A percentile compares a stretch with the other conserved stretches of the same genome.
phyloP scores from a whole-genome alignment of 371 early-diverging fungal genomes.

The Rhizomucor pusillus region DNA sequence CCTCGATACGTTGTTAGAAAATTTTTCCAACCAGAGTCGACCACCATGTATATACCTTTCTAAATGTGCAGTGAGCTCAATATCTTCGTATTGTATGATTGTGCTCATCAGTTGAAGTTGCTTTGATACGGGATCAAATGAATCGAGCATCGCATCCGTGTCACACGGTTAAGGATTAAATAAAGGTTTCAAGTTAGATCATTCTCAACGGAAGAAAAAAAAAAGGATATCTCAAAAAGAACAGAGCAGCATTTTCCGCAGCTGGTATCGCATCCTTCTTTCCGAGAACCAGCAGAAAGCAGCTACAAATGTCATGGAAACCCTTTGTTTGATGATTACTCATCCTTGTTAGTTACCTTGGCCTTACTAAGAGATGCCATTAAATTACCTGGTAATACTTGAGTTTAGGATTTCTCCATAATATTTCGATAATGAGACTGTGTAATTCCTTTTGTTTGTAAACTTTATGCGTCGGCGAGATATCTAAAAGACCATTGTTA shows the following conservation, averaged over 20 bases:
- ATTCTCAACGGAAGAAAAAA: not conserved
- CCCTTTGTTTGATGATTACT: constrained; percentile 21
- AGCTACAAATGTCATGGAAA: constrained; percentile 54
- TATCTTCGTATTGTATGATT: constrained; percentile 45
- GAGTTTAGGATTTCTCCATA: constrained; percentile 50
- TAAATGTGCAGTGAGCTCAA: constrained; percentile 28
- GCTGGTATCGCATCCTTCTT: constrained; percentile 53
- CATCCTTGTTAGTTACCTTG: too few relatives aligned
- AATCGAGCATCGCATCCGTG: constrained; percentile 52
- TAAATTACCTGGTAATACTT: constrained; percentile 48
- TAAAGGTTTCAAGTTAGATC: not conserved
- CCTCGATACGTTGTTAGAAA: constrained; percentile 7
- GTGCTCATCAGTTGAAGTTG: constrained; percentile 47
- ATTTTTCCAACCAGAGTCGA: not conserved
- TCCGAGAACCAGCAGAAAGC: constrained; percentile 48
- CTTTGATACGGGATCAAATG: constrained; percentile 48
- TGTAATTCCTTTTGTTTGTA: constrained; percentile 50
- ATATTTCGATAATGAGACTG: constrained; percentile 44
- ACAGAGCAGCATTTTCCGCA: constrained; percentile 48
- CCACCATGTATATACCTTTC: constrained; percentile 21
- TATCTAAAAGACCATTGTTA: constrained; percentile 18
- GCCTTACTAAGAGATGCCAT: too few relatives aligned
- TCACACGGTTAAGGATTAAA: constrained; percentile 20
- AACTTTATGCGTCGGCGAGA: constrained; percentile 42
- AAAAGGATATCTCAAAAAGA: constrained; percentile 45